phyloP scores from a whole-genome alignment of 1,284 basidiomycete genomes.

The Coniferiporia weirii region DNA sequence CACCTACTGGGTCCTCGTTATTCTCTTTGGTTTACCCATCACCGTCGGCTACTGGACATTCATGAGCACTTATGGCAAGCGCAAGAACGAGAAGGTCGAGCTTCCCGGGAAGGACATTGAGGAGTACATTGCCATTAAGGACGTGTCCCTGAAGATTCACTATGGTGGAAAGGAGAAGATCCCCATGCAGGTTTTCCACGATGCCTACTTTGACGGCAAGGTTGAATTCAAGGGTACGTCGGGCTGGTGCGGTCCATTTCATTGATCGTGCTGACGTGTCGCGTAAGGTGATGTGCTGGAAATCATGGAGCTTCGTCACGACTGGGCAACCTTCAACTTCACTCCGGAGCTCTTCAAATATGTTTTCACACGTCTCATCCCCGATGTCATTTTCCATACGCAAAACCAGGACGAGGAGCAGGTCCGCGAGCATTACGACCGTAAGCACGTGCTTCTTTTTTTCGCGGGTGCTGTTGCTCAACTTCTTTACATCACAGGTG shows the following conservation, averaged over 20 bases:
- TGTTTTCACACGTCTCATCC: slow-evolving; percentile 84
- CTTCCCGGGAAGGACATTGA: slow-evolving; percentile 86
- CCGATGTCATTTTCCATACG: slow-evolving; percentile 91
- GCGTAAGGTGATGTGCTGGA: slow-evolving; percentile 83
- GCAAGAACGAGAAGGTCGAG: slow-evolving; percentile 83
- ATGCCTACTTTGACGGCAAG: slow-evolving; percentile 96
- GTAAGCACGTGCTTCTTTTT: slow-evolving; percentile 35
- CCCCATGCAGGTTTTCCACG: slow-evolving; percentile 96
- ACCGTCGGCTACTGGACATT: slow-evolving; percentile 88
- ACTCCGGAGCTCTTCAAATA: slow-evolving; percentile 92
- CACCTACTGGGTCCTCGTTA: slow-evolving; percentile 78
- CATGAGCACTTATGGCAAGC: slow-evolving; percentile 76
- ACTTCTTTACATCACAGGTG: slow-evolving; percentile 37
- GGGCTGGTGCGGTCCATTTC: neutral
- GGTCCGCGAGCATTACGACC: slow-evolving; percentile 95
- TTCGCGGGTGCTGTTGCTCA: neutral
- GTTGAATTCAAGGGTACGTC: slow-evolving; percentile 85
- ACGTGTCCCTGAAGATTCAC: slow-evolving; percentile 70
- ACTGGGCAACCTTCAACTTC: slow-evolving; percentile 90
- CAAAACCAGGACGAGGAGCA: slow-evolving; percentile 91
- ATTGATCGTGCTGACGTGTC: slow-evolving; percentile 15
- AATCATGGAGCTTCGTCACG: slow-evolving; percentile 89
- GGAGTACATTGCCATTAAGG: slow-evolving; percentile 89
- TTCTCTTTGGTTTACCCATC: slow-evolving; percentile 73
- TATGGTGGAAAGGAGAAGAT: slow-evolving; percentile 88